Evolutionary conservation across 805 yeast genomes (phyloP).

Genomic region (Suhomyces pyralidae): DNA sequence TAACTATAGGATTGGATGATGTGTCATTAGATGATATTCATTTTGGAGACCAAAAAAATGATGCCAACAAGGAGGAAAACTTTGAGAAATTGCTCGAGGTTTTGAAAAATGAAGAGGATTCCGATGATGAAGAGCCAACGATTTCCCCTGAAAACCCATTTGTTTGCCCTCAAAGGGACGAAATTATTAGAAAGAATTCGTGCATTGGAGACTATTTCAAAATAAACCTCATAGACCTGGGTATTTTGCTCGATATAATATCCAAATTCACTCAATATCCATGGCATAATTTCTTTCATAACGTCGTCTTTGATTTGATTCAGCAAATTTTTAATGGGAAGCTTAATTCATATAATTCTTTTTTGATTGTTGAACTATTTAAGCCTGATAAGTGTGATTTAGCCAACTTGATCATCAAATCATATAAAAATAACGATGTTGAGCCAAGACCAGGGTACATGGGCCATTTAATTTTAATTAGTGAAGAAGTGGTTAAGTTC

Average conservation of each 20-base stretch:
- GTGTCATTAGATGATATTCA: constrained; percentile 36
- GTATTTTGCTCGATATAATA: constrained; percentile 64
- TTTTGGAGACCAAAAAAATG: constrained; percentile 13
- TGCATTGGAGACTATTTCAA: constrained; percentile 88
- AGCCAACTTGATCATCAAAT: constrained; percentile 24
- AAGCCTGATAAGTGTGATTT: constrained; percentile 40
- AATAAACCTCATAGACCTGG: constrained; percentile 73
- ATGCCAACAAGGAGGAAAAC: constrained; percentile 22
- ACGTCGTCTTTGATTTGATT: constrained; percentile 92
- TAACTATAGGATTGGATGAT: constrained; percentile 38
- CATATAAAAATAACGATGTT: constrained; percentile 41
- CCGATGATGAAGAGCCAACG: constrained; percentile 45
- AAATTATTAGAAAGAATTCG: constrained; percentile 46
- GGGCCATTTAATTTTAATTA: constrained; percentile 93
- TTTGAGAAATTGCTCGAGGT: constrained; percentile 18
- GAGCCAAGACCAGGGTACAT: constrained; percentile 83
- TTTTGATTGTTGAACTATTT: constrained; percentile 33
- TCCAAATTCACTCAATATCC: constrained; percentile 79
- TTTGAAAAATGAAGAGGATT: constrained; percentile 31
- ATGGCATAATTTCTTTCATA: constrained; percentile 96
- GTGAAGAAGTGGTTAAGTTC: constrained; percentile 95
- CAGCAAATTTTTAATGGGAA: constrained; percentile 95
- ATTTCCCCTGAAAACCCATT: constrained; percentile 44
- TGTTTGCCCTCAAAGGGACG: constrained; percentile 35
- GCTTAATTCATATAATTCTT: constrained; percentile 76